Conservation (phyloP, 2,329 filamentous ascomycete species). For the Moelleriella libera region DNA sequence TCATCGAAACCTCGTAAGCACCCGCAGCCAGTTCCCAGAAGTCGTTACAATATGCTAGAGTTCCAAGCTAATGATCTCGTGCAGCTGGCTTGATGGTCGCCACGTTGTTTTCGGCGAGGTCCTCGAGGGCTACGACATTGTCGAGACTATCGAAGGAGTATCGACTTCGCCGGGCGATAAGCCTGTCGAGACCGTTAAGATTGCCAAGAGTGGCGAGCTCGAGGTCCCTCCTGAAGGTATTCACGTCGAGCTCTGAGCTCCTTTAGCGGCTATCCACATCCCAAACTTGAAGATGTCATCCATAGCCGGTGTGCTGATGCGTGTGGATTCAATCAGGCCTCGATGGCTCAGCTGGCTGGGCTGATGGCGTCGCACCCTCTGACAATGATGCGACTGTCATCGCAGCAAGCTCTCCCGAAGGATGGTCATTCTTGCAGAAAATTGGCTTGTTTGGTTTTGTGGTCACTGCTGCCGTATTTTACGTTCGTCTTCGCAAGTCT, state of each 20-base stretch:
- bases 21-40: neutral
- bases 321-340: conserved; percentile 15
- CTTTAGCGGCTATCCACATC: conserved; percentile 6
- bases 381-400: conserved; percentile 3
- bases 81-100: conserved; percentile 65
- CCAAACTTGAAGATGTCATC: conserved; percentile 5
- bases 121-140: conserved; percentile 69
- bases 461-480: conserved; percentile 28
- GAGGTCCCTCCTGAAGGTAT: conserved; percentile 83
- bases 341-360: conserved; percentile 11
- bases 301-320: conserved; percentile 21
- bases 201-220: conserved; percentile 72
- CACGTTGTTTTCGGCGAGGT: conserved; percentile 87
- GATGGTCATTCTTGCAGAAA: conserved; percentile 30
- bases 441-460: conserved; percentile 35
- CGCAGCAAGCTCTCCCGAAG: conserved; percentile 1
- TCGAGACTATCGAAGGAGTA: conserved; percentile 64
- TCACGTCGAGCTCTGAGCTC: conserved; percentile 65
- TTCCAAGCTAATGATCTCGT: neutral
- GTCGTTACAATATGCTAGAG: neutral
- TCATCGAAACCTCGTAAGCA: conserved; percentile 57
- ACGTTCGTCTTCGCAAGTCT: conserved; percentile 24
- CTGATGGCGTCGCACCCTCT: conserved; percentile 5
- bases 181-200: conserved; percentile 56
- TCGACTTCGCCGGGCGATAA: conserved; percentile 53